Base-by-base conservation (phyloP, 148 eudicot genomes). In the Pharnaceum exiguum region DNA sequence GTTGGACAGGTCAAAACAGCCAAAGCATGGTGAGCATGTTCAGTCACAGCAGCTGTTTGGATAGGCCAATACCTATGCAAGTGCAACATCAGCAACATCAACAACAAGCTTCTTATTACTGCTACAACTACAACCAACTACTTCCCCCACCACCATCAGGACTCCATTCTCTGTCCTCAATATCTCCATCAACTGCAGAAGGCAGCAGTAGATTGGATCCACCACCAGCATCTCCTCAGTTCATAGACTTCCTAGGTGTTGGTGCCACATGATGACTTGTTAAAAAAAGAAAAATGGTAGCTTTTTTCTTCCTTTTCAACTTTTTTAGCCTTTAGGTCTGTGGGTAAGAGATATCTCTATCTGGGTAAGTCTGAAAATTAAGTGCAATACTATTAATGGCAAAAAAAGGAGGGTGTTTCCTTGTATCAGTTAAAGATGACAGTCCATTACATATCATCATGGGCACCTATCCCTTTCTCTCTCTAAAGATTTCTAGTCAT, bases 221-320 rank as follows among this genome's bases (percentile, higher is more conserved):
- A 43, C 24, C 64, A 39, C 57, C 56, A 10, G 25, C 61, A 44
- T 39, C 78, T 29, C 88, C 82, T 32, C 68, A 81, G 22, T 82
- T 87, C 75, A 82, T 87, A 58, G 96, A 87, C 72, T 87, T 87
- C 51, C 96, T 87, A 46, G 96, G 96, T 44, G 96, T 87, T 54
- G 96, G 96, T 66, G 80, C 90, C 71, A 65, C 74, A 10, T 87
- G 65, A 85, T n/a, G n/a, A n/a, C n/a, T n/a, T n/a, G n/a, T n/a
- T n/a, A n/a, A n/a, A n/a, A n/a, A n/a, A n/a, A n/a, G n/a, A n/a
- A n/a, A n/a, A n/a, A n/a, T n/a, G n/a, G n/a, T n/a, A n/a, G 45
- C 7, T 4, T 15, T 35, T 29, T 29, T 42, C 12, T 31, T 42
- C 27, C 17, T 1, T 7, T 13, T 27, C 38, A 15, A 46, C 28